Evolutionary conservation across 805 yeast genomes (phyloP), one percentile per base, ranked within the genome.

Genomic region (Yarrowia phangngaensis): DNA sequence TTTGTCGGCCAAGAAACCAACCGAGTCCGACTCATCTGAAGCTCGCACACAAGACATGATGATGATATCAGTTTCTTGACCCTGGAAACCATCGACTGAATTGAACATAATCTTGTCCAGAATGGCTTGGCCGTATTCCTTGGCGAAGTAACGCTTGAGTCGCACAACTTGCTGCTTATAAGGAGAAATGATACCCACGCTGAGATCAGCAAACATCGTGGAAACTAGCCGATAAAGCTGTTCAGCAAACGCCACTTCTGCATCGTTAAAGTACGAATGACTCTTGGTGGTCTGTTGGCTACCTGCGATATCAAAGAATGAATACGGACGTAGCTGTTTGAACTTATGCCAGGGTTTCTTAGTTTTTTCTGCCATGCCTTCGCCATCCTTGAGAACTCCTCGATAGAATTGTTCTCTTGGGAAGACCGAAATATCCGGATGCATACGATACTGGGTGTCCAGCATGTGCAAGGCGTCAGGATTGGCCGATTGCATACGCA

Each of bases 41-140:
- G 97, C 95, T 58, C 98, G 76, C 4, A 92, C 99, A 76, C 97
- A 90, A 0, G 97, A 88, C 72, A 92, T 82, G 40, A 92, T 76
- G 54, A 92, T 86, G 36, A 92, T 78, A 54, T 90, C 97, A 64
- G 90, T 92, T 62, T 92, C 99, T 65, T 92, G 97, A 55, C 95
- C 97, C 69, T 88, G 99, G 63, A 89, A 92, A 1, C 97, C 98
- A 72, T 92, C 99, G 53, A 92, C 88, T 0, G 99, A 87, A 60
- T 89, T 88, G 67, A 92, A 88, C 60, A 85, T 95, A 40, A 94
- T 78, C 47, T 76, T 80, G 22, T 75, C 72, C 14, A 74, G 63
- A 24, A 90, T 82, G 3, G 68, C 60, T 2, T 68, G 68, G 8
- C 97, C 97, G 58, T 75, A 83, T 48, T 69, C 68, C 12, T 69